Conservation (phyloP, 129 eudicot genomes). For the Pittosporum tobira region DNA sequence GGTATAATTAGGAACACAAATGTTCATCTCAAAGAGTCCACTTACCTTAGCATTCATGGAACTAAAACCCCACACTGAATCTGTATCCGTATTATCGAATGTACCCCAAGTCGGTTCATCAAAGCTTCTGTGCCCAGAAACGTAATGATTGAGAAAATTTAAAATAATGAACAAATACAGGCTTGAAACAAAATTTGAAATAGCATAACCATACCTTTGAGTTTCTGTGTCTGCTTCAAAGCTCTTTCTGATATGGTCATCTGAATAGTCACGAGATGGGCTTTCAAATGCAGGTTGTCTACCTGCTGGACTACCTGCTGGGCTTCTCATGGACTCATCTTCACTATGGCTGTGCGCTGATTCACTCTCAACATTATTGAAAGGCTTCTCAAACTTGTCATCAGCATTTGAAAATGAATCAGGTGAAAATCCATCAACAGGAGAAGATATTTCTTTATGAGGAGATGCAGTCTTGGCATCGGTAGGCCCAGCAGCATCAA, state of each 20-base stretch:
- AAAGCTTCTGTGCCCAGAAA: constrained; percentile 47
- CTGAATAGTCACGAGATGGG: constrained; percentile 58
- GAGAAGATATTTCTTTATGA: constrained; percentile 37
- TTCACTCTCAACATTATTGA: constrained; percentile 42
- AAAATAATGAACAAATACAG: constrained; percentile 1
- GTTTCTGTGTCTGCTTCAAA: constrained; percentile 68
- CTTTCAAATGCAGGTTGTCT: constrained; percentile 46
- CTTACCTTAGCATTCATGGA: constrained; percentile 50
- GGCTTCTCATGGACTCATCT: constrained; percentile 78
- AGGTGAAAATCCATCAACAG: constrained; percentile 34
- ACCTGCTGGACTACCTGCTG: constrained; percentile 69
- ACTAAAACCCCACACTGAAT: constrained; percentile 94
- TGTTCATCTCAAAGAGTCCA: constrained; percentile 3
- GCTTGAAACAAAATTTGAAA: neutral
- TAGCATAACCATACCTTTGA: constrained; percentile 30
- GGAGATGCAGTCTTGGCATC: constrained; percentile 41
- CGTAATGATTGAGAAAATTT: neutral
- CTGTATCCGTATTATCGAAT: constrained; percentile 79
- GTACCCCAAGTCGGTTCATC: constrained; percentile 88
- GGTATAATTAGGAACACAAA: neutral
- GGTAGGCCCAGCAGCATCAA: constrained; percentile 46
- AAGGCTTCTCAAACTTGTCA: constrained; percentile 48
- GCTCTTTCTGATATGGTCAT: constrained; percentile 48
- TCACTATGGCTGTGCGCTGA: constrained; percentile 57
- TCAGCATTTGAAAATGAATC: constrained; percentile 51